Evolutionary conservation across 2,329 filamentous ascomycete species (phyloP).

Genomic region (Lachnellula cervina): DNA sequence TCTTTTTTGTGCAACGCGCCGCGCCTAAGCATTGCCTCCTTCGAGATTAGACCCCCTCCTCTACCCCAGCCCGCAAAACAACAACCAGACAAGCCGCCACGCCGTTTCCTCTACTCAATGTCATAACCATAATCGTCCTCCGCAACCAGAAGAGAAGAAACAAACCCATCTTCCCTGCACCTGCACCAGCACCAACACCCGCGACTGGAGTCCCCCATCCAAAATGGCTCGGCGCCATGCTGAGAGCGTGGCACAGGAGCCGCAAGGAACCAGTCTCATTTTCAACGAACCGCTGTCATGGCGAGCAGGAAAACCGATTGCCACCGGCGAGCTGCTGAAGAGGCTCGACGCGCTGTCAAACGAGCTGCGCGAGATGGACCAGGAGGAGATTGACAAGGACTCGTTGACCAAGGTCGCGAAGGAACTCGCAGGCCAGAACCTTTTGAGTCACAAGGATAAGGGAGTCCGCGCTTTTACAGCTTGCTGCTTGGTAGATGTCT

Average conservation of each 20-base stretch:
- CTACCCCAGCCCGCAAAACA: no score
- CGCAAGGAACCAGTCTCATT: conserved; percentile 48
- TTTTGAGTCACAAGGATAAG: conserved; percentile 86
- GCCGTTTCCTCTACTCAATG: no score
- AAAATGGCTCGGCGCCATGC: conserved; percentile 33
- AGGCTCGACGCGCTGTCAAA: conserved; percentile 75
- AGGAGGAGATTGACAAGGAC: conserved; percentile 78
- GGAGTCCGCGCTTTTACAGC: conserved; percentile 87
- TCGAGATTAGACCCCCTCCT: no score
- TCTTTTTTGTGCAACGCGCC: no score
- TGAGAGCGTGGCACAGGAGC: conserved; percentile 20
- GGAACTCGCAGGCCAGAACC: conserved; percentile 74
- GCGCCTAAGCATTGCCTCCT: no score
- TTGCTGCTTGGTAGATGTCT: conserved; percentile 86
- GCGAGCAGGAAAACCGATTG: conserved; percentile 85
- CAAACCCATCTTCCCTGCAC: background rate
- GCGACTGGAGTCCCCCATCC: conserved; percentile 20
- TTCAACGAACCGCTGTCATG: conserved; percentile 88
- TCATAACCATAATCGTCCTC: no score
- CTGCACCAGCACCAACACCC: background rate
- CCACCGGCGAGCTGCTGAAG: conserved; percentile 73
- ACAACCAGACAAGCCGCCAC: no score
- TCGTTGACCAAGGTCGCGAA: conserved; percentile 81
- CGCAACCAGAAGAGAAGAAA: no score
- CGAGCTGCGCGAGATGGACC: conserved; percentile 80